phyloP scores from a whole-genome alignment of 1,284 basidiomycete genomes.

The Cutaneotrichosporon sp. region DNA sequence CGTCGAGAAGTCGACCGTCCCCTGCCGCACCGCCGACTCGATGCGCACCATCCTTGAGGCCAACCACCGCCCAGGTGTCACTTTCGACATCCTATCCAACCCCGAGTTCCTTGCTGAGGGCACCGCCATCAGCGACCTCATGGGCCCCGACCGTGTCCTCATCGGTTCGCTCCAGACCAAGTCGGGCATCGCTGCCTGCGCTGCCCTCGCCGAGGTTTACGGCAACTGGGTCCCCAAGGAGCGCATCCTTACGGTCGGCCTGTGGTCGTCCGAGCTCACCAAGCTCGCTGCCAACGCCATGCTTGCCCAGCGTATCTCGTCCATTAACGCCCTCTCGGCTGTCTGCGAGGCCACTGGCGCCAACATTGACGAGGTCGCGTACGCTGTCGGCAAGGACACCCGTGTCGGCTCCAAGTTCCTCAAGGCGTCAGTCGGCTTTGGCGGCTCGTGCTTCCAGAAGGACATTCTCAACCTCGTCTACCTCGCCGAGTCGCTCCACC shows the following conservation, averaged over 20 bases:
- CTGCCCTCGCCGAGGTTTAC: slow-evolving; percentile 76
- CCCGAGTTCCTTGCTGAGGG: slow-evolving; percentile 98
- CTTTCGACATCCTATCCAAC: slow-evolving; percentile 98
- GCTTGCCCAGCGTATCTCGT: slow-evolving; percentile 97
- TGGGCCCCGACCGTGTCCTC: slow-evolving; percentile 88
- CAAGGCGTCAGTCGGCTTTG: slow-evolving; percentile 77
- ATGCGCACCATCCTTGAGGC: slow-evolving; percentile 99
- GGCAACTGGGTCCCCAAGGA: slow-evolving; percentile 90
- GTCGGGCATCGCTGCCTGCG: slow-evolving; percentile 79
- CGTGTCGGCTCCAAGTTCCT: slow-evolving; percentile 96
- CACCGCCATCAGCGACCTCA: slow-evolving; percentile 87
- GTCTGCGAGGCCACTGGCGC: slow-evolving; percentile 99
- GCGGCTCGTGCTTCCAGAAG: slow-evolving; percentile 98
- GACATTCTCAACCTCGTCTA: slow-evolving; percentile 99
- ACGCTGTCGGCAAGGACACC: slow-evolving; percentile 88
- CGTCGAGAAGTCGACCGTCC: slow-evolving; percentile 98
- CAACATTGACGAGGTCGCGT: slow-evolving; percentile 95
- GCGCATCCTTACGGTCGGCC: slow-evolving; percentile 86
- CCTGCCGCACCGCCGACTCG: slow-evolving; percentile 92
- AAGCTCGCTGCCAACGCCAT: slow-evolving; percentile 99
- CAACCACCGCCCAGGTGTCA: slow-evolving; percentile 86
- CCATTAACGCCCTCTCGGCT: slow-evolving; percentile 94
- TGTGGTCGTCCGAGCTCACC: slow-evolving; percentile 98
- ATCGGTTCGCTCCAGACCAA: slow-evolving; percentile 90
- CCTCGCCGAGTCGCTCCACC: slow-evolving; percentile 85